Base-by-base conservation (phyloP, 805 yeast genomes). In the Saccharomycopsis fermentans region DNA sequence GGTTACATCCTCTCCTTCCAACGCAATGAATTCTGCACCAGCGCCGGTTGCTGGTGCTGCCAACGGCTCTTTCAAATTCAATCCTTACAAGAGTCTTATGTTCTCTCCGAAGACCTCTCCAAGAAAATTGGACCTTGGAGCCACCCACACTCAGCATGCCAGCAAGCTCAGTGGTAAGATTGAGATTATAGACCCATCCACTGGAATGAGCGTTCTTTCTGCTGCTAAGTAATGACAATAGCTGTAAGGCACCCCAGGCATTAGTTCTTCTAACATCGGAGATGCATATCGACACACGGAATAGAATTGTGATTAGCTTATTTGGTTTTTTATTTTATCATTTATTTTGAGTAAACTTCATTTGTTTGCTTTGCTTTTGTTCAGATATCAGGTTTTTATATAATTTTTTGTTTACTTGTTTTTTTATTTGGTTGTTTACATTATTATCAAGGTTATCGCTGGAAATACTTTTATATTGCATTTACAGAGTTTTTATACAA, bases 21-120 rank as follows among this genome's bases (percentile, higher is more conserved):
- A 34, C 17, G 21, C 36, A 5, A 29, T 35, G 21, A 27, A 34
- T n/a, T 26, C 32, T 3, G 6, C 54, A 35, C 19, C 50, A 29
- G 34, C 48, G n/a, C n/a, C 48, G 34, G 47, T 14, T 34, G 26
- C 55, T 35, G 29, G 35, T 19, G 50, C 29, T 21, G 50, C n/a
- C n/a, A 21, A 14, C 24, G 50, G 29, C 16, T 43, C 50, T 6
- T 37, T 55, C 47, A 61, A 58, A 48, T 61, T 61, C 35, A 61
- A 61, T 51, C 61, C 63, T 1, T 61, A 61, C 54, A 61, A 59
- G 35, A 58, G 61, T 21, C 56, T 50, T 35, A 58, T 58, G 5
- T 61, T 61, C 29, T 61, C 63, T 14, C 63, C 63, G 52, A 61
- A 54, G 55, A 40, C 58, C 21, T 57, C 59, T 39, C 59, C 62